Evolutionary conservation across 2,329 filamentous ascomycete genomes (phyloP).

Genomic region (Botrytis byssoidea): DNA sequence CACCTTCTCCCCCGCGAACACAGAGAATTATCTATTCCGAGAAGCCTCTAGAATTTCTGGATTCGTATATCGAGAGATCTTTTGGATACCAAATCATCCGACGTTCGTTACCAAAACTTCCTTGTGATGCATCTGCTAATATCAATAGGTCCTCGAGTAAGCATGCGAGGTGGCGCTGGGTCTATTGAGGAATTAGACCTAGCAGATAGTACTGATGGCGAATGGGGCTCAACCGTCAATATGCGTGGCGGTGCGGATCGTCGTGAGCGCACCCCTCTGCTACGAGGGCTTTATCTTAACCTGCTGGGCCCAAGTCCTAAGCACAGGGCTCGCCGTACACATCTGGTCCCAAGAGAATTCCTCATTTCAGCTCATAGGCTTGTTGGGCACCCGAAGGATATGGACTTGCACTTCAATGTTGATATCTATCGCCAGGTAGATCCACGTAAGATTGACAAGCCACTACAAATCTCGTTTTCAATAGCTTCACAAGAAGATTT

Average conservation of each 20-base stretch:
- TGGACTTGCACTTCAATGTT: neutral
- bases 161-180: slow-evolving; percentile 14
- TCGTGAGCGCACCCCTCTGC: neutral
- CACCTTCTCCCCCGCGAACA: slow-evolving; percentile 21
- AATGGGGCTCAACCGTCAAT: neutral
- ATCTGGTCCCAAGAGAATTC: neutral
- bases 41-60: slow-evolving; percentile 36
- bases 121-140: neutral
- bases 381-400: neutral
- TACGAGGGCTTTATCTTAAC: neutral
- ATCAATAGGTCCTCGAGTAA: slow-evolving; percentile 6
- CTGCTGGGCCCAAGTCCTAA: neutral
- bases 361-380: slow-evolving; percentile 4
- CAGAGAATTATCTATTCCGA: slow-evolving; percentile 32
- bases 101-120: slow-evolving; percentile 1
- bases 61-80: slow-evolving; percentile 34
- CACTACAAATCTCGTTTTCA: neutral
- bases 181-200: slow-evolving; percentile 3
- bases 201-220: neutral
- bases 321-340: neutral
- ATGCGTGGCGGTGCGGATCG: slow-evolving; percentile 17
- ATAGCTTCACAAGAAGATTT: neutral
- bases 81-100: slow-evolving; percentile 34
- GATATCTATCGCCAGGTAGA: slow-evolving; percentile 12
- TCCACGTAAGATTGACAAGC: slow-evolving; percentile 11